phyloP scores from a whole-genome alignment of 495 filamentous ascomycete species.

The Penicillium egyptiacum region DNA sequence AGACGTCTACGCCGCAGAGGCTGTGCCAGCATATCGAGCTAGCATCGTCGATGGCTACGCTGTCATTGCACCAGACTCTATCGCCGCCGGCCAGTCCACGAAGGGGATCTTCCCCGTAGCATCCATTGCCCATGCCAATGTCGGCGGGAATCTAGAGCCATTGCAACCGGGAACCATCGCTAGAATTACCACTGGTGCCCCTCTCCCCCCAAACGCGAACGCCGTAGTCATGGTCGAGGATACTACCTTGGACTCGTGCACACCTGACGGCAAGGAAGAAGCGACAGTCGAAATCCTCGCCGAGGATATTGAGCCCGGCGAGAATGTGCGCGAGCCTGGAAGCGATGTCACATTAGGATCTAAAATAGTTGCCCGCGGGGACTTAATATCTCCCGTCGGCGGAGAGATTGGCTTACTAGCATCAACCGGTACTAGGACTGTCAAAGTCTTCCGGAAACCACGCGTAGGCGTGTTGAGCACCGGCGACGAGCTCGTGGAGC shows the following conservation, averaged over 20 bases:
- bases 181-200: constrained; percentile 91
- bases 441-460: constrained; percentile 75
- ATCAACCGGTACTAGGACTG: constrained; percentile 72
- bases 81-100: constrained; percentile 55
- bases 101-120: constrained; percentile 84
- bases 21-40: constrained; percentile 88
- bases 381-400: constrained; percentile 76
- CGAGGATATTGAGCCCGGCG: constrained; percentile 67
- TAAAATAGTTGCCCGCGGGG: constrained; percentile 70
- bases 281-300: constrained; percentile 81
- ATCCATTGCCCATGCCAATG: constrained; percentile 78
- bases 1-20: constrained; percentile 74
- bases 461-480: constrained; percentile 87
- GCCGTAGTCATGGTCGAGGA: constrained; percentile 98
- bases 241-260: constrained; percentile 68
- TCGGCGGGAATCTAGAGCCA: constrained; percentile 56
- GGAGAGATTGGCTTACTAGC: constrained; percentile 90
- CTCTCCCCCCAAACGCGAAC: constrained; percentile 82
- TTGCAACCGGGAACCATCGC: constrained; percentile 75
- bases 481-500: constrained; percentile 87
- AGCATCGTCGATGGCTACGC: constrained; percentile 99
- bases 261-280: constrained; percentile 81
- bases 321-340: constrained; percentile 89
- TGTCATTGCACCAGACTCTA: constrained; percentile 50
- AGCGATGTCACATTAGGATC: constrained; percentile 75